These are phyloP conservation scores for Phalaenopsis aphrodite DNA, from an alignment of 106 monocot genomes.

Conservation along the genomic window DNA sequence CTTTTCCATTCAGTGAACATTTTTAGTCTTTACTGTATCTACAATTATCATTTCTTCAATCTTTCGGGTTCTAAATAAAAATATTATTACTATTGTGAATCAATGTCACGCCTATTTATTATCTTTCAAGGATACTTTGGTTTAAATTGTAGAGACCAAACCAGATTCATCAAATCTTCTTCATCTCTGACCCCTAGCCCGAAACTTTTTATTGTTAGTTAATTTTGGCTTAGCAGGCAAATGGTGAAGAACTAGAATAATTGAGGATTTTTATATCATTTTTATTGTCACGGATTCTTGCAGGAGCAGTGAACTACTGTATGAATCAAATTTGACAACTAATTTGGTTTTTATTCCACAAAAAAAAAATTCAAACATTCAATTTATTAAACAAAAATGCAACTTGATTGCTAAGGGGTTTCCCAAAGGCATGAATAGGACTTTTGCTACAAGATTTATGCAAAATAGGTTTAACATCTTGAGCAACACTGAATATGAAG, in stretches of 20 bases:
- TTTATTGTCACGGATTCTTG: not conserved
- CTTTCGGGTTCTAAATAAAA: not conserved
- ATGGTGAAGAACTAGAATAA: not conserved
- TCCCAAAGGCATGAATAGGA: not conserved
- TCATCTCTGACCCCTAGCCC: not conserved
- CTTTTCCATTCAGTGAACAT: no score
- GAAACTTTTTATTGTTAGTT: not conserved
- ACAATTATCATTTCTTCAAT: not conserved
- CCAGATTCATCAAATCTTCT: not conserved
- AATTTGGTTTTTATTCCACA: not conserved
- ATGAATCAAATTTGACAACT: not conserved
- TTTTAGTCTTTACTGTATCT: not conserved
- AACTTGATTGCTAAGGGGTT: not conserved
- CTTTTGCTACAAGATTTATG: no score
- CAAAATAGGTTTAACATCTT: no score
- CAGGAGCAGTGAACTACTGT: not conserved
- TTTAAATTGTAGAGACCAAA: not conserved
- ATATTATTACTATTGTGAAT: not conserved
- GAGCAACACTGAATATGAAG: no score
- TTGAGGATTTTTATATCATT: not conserved
- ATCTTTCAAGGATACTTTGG: not conserved
- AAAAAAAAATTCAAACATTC: not conserved
- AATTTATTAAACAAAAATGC: not conserved
- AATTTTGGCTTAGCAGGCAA: not conserved
- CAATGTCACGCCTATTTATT: not conserved